Percentiles rank a stretch among this genome's conserved stretches.
Conservation (phyloP, 768 basidiomycete species). For the Suillus fuscotomentosus region DNA sequence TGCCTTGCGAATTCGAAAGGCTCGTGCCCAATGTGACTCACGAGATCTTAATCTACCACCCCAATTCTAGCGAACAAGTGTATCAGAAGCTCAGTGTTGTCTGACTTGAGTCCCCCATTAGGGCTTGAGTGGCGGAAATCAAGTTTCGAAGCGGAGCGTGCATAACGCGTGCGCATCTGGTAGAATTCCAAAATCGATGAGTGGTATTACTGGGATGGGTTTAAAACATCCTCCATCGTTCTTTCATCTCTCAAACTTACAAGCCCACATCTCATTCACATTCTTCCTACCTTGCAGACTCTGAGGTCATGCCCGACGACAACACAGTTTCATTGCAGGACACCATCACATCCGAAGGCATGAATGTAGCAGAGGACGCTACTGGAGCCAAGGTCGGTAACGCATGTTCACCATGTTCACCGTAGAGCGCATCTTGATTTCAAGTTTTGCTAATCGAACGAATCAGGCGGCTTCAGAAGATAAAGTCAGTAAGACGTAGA, state of each 20-base stretch:
- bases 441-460: neutral
- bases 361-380: neutral
- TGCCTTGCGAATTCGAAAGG: neutral
- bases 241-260: neutral
- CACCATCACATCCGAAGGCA: neutral
- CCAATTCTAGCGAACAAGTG: neutral
- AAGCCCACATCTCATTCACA: neutral
- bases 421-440: neutral
- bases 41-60: neutral
- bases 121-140: neutral
- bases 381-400: neutral
- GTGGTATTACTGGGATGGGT: neutral
- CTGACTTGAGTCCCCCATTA: neutral
- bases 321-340: neutral
- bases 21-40: neutral
- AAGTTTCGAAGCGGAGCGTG: neutral
- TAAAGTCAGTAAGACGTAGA: neutral
- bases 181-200: neutral
- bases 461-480: neutral
- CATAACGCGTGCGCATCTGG: neutral
- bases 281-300: neutral
- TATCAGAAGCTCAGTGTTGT: neutral
- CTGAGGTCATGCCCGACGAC: neutral
- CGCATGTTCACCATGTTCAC: neutral
- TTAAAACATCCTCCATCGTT: neutral